A percentile compares a stretch with the other conserved stretches of the same genome.
Conservation (phyloP, 2,329 filamentous ascomycete species). For the Diaporthe ampelina region DNA sequence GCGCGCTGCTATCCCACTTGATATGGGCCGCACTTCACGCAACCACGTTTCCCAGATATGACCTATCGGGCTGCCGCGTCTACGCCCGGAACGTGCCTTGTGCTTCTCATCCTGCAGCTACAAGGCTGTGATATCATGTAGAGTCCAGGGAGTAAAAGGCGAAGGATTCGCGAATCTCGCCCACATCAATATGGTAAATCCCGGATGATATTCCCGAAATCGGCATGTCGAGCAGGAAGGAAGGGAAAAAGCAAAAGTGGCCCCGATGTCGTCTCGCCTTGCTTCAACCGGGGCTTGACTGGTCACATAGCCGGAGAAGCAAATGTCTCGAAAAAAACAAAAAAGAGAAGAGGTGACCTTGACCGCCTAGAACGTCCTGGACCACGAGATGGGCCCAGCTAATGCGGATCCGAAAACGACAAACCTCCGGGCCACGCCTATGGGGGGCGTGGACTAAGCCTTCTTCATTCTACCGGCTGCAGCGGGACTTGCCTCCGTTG, state of each 20-base stretch:
- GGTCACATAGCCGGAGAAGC: constrained; percentile 25
- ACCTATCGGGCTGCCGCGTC: background rate
- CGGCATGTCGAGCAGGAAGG: background rate
- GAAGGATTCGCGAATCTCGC: constrained; percentile 4
- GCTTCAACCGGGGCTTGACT: constrained; percentile 2
- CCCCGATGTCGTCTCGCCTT: constrained; percentile 13
- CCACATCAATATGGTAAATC: constrained; percentile 4
- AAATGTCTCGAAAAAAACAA: background rate
- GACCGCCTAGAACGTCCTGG: constrained; percentile 28
- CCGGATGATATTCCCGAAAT: constrained; percentile 2
- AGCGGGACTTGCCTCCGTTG: constrained; percentile 18
- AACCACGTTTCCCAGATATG: constrained; percentile 17
- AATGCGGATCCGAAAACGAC: constrained; percentile 2
- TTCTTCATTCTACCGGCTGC: constrained; percentile 9
- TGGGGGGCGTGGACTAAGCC: constrained; percentile 7
- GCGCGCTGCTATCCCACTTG: background rate
- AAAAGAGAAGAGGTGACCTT: no score
- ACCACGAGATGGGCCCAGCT: background rate
- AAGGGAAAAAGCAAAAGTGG: constrained; percentile 5
- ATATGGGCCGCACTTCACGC: background rate
- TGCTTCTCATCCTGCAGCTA: constrained; percentile 9
- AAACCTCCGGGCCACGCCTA: background rate
- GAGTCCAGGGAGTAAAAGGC: background rate
- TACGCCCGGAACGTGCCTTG: background rate
- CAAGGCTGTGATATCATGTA: background rate